Percentiles rank a stretch among this genome's conserved stretches.
Evolutionary conservation across 169 alveolate genomes (phyloP).

Genomic region (Plasmodium gallinaceum): DNA sequence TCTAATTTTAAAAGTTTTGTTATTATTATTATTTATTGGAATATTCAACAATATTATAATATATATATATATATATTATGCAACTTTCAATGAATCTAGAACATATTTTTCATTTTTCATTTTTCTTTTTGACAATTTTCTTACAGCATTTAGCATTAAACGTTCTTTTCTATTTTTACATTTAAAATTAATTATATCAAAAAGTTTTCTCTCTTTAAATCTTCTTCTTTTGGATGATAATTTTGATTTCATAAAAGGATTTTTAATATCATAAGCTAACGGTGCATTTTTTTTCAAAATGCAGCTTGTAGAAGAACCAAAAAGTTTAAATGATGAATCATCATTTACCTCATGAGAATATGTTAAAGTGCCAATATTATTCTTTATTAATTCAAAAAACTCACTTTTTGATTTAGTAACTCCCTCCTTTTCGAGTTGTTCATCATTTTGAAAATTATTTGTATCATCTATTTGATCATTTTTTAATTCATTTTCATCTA

Average conservation of each 20-base stretch:
- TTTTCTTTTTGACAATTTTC: slow-evolving; percentile 71
- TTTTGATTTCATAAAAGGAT: slow-evolving; percentile 81
- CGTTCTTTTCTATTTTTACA: slow-evolving; percentile 84
- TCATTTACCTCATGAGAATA: slow-evolving; percentile 58
- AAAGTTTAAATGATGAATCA: slow-evolving; percentile 70
- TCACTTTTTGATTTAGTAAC: slow-evolving; percentile 13
- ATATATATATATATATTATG: slow-evolving; percentile 18
- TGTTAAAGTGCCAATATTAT: slow-evolving; percentile 19
- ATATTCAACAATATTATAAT: neutral
- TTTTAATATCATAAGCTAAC: slow-evolving; percentile 83
- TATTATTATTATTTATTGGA: neutral
- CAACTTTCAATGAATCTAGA: slow-evolving; percentile 36
- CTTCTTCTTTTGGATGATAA: slow-evolving; percentile 84
- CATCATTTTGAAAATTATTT: neutral
- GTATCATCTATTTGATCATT: neutral
- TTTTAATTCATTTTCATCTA: neutral
- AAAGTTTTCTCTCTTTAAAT: slow-evolving; percentile 81
- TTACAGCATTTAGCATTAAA: slow-evolving; percentile 79
- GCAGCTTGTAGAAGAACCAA: slow-evolving; percentile 66
- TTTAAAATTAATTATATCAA: slow-evolving; percentile 80
- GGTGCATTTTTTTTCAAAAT: slow-evolving; percentile 79
- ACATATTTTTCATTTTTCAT: slow-evolving; percentile 66
- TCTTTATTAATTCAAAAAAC: slow-evolving; percentile 46
- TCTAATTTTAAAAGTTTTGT: neutral
- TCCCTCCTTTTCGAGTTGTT: neutral